These are phyloP conservation scores for Onygenales sp. DNA, from an alignment of 2,329 filamentous ascomycete genomes.

Conservation along the genomic window DNA sequence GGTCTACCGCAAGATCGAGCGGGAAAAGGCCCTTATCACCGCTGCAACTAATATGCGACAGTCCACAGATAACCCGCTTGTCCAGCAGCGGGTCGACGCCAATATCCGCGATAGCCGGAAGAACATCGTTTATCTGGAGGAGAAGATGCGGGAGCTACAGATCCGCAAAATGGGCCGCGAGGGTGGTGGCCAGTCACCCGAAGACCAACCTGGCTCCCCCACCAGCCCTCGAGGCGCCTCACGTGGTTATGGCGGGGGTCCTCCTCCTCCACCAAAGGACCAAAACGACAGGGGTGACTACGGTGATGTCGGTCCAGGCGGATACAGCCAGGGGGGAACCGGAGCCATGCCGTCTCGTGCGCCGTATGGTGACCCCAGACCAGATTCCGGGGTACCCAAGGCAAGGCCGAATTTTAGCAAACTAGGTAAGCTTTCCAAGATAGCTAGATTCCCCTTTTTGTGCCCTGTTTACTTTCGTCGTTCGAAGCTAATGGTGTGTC, in stretches of 20 bases:
- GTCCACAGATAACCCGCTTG: conserved; percentile 86
- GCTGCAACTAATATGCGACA: conserved; percentile 91
- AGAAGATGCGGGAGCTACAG: conserved; percentile 80
- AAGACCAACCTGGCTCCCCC: conserved; percentile 25
- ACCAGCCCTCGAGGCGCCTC: conserved; percentile 38
- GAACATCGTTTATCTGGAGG: conserved; percentile 93
- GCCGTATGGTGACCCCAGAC: conserved; percentile 66
- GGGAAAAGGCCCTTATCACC: conserved; percentile 89
- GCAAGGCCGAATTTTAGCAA: conserved; percentile 87
- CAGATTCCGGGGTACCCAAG: conserved; percentile 59
- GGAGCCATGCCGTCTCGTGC: conserved; percentile 73
- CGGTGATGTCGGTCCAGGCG: conserved; percentile 43
- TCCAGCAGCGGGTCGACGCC: conserved; percentile 80
- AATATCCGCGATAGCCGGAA: conserved; percentile 89
- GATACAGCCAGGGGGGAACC: conserved; percentile 51
- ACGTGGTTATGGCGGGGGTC: conserved; percentile 24
- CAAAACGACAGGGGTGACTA: conserved; percentile 54
- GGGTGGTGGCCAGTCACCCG: conserved; percentile 15
- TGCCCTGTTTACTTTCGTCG: no score
- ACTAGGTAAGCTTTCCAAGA: conserved; percentile 55
- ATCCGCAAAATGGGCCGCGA: conserved; percentile 61
- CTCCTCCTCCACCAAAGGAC: conserved; percentile 64
- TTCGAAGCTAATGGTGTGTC: conserved; percentile 1
- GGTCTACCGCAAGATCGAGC: conserved; percentile 94
- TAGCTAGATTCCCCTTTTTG: not conserved